These are phyloP conservation scores for Chenopodium berlandieri DNA, from an alignment of 148 eudicot species.

Conservation along the genomic window DNA sequence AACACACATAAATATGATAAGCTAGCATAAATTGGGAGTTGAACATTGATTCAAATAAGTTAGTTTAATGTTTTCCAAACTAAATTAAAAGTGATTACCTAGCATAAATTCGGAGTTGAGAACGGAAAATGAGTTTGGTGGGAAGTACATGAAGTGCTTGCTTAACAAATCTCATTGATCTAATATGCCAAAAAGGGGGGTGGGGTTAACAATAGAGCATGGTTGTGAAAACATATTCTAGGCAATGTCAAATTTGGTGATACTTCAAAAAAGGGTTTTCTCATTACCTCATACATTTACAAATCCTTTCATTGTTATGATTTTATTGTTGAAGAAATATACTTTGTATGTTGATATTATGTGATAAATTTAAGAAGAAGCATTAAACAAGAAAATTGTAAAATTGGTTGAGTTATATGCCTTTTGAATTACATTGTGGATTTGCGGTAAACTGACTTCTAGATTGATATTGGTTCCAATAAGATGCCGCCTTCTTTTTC, in stretches of 20 bases:
- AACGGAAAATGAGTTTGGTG: neutral
- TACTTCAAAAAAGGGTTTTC: too few species aligned
- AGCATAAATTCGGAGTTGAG: neutral
- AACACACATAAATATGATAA: neutral
- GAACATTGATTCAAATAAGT: neutral
- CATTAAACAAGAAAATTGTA: neutral
- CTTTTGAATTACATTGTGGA: neutral
- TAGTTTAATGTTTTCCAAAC: neutral
- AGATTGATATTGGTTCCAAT: neutral
- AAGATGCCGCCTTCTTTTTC: neutral
- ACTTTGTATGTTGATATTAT: too few species aligned
- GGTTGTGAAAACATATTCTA: neutral
- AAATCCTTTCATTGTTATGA: neutral
- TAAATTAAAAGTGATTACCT: neutral
- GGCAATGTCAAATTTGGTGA: neutral
- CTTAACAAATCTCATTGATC: neutral
- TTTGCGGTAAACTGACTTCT: neutral
- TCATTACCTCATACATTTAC: neutral
- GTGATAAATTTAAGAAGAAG: neutral
- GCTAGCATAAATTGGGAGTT: neutral
- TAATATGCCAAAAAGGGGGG: neutral
- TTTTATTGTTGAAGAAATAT: neutral
- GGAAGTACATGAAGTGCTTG: neutral
- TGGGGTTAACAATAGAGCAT: neutral
- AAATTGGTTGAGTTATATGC: neutral